Percentiles rank a stretch among this genome's conserved stretches.
These are phyloP conservation scores for Corylus heterophylla DNA, from an alignment of 306 rosid genomes.

Conservation along the genomic window DNA sequence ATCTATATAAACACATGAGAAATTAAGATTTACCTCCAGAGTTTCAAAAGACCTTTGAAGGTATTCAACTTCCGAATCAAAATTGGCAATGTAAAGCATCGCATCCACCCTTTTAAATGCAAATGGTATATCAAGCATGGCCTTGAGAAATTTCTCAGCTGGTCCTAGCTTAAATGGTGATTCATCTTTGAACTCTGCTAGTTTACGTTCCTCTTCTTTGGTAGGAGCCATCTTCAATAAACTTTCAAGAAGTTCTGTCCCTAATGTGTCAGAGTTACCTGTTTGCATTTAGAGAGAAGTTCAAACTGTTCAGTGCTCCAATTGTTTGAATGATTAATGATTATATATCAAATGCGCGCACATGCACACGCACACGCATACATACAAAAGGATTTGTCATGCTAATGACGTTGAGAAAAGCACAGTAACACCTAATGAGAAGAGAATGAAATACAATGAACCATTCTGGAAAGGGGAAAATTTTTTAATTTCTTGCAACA, in stretches of 20 bases:
- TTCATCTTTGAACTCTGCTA: slow-evolving; percentile 72
- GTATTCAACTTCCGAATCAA: slow-evolving; percentile 88
- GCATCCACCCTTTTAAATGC: slow-evolving; percentile 91
- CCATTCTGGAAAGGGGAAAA: background rate
- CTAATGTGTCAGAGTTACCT: slow-evolving; percentile 79
- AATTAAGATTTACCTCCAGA: slow-evolving; percentile 59
- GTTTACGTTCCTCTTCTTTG: slow-evolving; percentile 69
- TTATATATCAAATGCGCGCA: background rate
- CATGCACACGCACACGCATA: too few relatives aligned
- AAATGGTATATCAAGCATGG: slow-evolving; percentile 79
- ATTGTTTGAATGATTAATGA: background rate
- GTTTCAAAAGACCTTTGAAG: slow-evolving; percentile 66
- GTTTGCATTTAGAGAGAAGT: slow-evolving; percentile 21
- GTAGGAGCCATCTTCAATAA: slow-evolving; percentile 93
- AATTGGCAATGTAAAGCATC: slow-evolving; percentile 88
- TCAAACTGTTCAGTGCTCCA: background rate
- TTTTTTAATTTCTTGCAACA: background rate
- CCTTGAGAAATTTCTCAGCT: slow-evolving; percentile 93
- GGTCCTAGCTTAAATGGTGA: slow-evolving; percentile 82
- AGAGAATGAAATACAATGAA: background rate
- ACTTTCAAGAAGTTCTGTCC: slow-evolving; percentile 85
- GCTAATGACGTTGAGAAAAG: background rate
- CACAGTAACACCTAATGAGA: background rate
- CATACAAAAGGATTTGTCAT: background rate
- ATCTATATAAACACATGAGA: background rate